Conservation (phyloP, 2,329 filamentous ascomycete genomes). For the Dactylonectria estremocensis region DNA sequence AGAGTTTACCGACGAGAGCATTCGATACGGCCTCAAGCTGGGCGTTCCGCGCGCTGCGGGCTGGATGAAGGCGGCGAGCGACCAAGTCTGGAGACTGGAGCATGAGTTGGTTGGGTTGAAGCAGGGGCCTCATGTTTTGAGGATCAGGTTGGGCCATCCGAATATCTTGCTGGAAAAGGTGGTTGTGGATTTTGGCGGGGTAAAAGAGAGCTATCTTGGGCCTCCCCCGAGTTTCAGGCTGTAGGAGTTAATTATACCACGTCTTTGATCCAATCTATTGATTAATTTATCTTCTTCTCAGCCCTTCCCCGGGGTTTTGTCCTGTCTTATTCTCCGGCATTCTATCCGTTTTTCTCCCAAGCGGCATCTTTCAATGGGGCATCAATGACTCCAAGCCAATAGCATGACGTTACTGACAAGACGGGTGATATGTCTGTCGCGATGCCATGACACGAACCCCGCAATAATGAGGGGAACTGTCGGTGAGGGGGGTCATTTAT, state of each 20-base stretch:
- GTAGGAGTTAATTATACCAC: background rate
- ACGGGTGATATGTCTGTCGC: too few relatives aligned
- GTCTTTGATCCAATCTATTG: too few relatives aligned
- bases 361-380: too few relatives aligned
- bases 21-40: conserved; percentile 31
- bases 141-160: conserved; percentile 22
- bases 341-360: too few relatives aligned
- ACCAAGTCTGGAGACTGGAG: conserved; percentile 33
- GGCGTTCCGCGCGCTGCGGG: conserved; percentile 40
- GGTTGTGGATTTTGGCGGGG: conserved; percentile 33
- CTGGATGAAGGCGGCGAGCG: conserved; percentile 39
- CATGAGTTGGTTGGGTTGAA: conserved; percentile 21
- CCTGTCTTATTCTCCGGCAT: too few relatives aligned
- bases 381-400: too few relatives aligned
- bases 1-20: conserved; percentile 28
- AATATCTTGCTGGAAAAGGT: conserved; percentile 44
- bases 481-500: too few relatives aligned
- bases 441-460: too few relatives aligned
- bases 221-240: conserved; percentile 22
- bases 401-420: too few relatives aligned
- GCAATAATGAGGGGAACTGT: too few relatives aligned
- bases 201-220: conserved; percentile 35
- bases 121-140: conserved; percentile 13
- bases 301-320: too few relatives aligned
- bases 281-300: too few relatives aligned